Evolutionary conservation across 2,329 filamentous ascomycete species (phyloP).

Genomic region (Aspergillus spinulosporus): DNA sequence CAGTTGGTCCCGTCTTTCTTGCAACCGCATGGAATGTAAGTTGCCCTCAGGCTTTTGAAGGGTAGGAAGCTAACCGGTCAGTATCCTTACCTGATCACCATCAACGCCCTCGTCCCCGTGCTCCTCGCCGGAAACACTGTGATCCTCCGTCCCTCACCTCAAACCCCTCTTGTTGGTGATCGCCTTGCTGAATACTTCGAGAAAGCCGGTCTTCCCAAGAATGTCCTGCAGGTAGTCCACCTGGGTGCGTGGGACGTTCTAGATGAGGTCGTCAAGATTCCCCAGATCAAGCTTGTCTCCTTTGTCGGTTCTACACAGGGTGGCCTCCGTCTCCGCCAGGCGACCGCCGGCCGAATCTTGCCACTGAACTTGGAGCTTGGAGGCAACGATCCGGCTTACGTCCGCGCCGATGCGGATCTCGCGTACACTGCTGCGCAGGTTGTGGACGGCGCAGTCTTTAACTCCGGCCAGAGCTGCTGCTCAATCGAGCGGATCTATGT

Average conservation of each 20-base stretch:
- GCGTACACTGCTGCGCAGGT: conserved; percentile 87
- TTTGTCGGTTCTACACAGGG: conserved; percentile 89
- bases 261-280: conserved; percentile 72
- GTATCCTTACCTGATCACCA: conserved; percentile 88
- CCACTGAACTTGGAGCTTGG: conserved; percentile 85
- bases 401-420: conserved; percentile 78
- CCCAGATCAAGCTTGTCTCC: conserved; percentile 73
- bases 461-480: conserved; percentile 93
- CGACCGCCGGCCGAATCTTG: conserved; percentile 76
- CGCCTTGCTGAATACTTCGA: conserved; percentile 72
- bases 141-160: conserved; percentile 87
- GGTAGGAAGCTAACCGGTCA: conserved; percentile 37
- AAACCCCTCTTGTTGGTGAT: conserved; percentile 85
- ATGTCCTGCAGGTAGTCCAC: conserved; percentile 86
- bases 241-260: conserved; percentile 73
- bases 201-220: conserved; percentile 74
- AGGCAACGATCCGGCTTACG: conserved; percentile 88
- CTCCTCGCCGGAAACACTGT: conserved; percentile 83
- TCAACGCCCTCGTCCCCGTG: conserved; percentile 88
- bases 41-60: conserved; percentile 22
- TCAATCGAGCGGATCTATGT: conserved; percentile 87
- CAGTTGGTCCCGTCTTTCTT: conserved; percentile 80
- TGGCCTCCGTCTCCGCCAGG: conserved; percentile 77
- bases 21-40: conserved; percentile 93
- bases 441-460: conserved; percentile 87